Evolutionary conservation across 1,284 basidiomycete genomes (phyloP), one percentile per base, ranked within the genome.

Genomic region (Cutaneotrichosporon mucoides): DNA sequence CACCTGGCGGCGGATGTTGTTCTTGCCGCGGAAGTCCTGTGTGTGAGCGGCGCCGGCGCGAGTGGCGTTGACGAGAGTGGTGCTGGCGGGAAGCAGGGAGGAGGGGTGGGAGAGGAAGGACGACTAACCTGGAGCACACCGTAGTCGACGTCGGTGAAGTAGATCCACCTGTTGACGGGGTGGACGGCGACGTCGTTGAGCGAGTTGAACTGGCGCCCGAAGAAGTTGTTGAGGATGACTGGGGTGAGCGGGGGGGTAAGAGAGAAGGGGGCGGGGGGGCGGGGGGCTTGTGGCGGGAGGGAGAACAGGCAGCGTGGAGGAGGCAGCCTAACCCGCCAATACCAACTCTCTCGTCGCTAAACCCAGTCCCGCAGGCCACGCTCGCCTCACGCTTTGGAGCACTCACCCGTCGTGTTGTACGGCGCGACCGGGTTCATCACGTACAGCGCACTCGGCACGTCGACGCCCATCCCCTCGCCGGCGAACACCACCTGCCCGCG

Each of bases 191-290:
- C 79, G 69, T 92, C 89, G 72, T 91, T 90, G 55, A 90, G 76
- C 1, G 88, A 88, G 76, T 88, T 89, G 79, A 90, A 92, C 68
- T 90, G 88, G 8, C 87, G 80, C 3, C 89, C 89, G 66, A 83
- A 87, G 70, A 81, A 86, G 75, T 87, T 89, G 78, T 88, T 85
- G 57, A 88, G 70, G 13, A 88, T 24, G 16, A 53, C 52, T 38
- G 15, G 11, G 11, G 51, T 53, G 7, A 49, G 34, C 24, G 24
- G 24, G 24, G 24, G 24, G 24, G 24, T 24, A 24, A 24, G 24
- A 24, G 24, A 24, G 24, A 24, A 24, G 24, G 24, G 24, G 24
- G 24, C 24, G 24, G 24, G 24, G 24, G 24, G 24, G 24, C 24
- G 24, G 24, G 24, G 24, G 24, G 24, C 24, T 24, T 24, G 24